Evolutionary conservation across 2,329 filamentous ascomycete genomes (phyloP).

Genomic region (Akanthomyces dipterigenus): DNA sequence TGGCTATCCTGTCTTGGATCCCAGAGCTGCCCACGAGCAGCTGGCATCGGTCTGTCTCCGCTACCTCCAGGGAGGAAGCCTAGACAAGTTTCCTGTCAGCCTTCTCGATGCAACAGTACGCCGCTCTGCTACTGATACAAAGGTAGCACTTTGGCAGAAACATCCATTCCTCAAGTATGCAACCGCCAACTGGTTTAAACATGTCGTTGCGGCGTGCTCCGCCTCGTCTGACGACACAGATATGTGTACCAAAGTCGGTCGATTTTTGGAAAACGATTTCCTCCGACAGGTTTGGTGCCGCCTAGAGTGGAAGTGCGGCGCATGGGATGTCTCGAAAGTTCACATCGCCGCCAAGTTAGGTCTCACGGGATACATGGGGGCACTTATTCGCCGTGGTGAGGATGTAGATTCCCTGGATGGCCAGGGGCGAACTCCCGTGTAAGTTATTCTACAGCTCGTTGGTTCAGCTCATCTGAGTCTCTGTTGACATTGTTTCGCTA

Average conservation of each 20-base stretch:
- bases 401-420: constrained; percentile 14
- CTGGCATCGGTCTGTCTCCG: background rate
- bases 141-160: constrained; percentile 7
- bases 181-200: constrained; percentile 23
- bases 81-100: background rate
- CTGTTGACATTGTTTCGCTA: background rate
- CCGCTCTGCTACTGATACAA: background rate
- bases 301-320: constrained; percentile 11
- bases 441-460: background rate
- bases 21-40: background rate
- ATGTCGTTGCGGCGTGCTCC: constrained; percentile 13
- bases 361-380: background rate
- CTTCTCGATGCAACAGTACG: background rate
- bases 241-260: background rate
- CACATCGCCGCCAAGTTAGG: background rate
- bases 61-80: background rate
- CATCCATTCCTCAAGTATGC: constrained; percentile 26
- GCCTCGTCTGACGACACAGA: background rate
- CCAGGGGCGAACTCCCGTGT: constrained; percentile 19
- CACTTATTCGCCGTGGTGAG: background rate
- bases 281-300: constrained; percentile 15
- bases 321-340: background rate
- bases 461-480: accelerated
- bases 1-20: constrained; percentile 15
- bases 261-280: background rate